Evolutionary conservation across 345 rosid species (phyloP).

Genomic region (Schrenkiella parvula): DNA sequence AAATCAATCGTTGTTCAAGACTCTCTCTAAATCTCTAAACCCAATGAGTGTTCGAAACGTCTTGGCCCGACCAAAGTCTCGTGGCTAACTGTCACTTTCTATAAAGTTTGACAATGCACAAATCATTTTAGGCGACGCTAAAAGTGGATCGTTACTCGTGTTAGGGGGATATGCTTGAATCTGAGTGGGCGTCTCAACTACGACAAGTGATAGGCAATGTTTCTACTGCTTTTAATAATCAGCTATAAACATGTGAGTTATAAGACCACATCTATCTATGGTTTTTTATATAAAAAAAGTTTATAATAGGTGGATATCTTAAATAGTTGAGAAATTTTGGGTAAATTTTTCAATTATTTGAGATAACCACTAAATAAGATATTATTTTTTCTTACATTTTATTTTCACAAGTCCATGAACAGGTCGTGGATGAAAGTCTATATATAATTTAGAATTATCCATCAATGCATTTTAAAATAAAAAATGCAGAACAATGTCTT

Average conservation of each 20-base stretch:
- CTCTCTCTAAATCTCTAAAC: not conserved
- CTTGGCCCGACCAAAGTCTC: conserved; percentile 2
- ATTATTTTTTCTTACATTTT: too few species aligned
- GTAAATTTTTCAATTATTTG: too few species aligned
- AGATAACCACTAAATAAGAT: too few species aligned
- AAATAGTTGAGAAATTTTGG: too few species aligned
- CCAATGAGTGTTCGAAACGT: conserved; percentile 24
- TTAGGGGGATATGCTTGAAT: conserved; percentile 8
- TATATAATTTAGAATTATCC: not conserved
- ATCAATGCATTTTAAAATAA: not conserved
- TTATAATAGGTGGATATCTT: too few species aligned
- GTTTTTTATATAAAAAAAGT: too few species aligned
- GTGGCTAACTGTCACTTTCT: conserved; percentile 23
- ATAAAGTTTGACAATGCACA: not conserved
- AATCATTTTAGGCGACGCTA: conserved; percentile 4
- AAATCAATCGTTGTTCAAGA: conserved; percentile 9
- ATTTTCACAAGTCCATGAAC: too few species aligned
- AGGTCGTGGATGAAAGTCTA: too few species aligned
- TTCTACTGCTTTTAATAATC: not conserved
- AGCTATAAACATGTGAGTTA: not conserved
- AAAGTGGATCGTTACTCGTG: conserved; percentile 2
- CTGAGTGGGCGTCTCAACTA: conserved; percentile 11
- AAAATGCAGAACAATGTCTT: too few species aligned
- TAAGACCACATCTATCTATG: too few species aligned
- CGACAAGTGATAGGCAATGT: conserved; percentile 5